These are phyloP conservation scores for Kappamyces sp. DNA, from an alignment of 192 early-diverging fungal genomes.

Conservation along the genomic window DNA sequence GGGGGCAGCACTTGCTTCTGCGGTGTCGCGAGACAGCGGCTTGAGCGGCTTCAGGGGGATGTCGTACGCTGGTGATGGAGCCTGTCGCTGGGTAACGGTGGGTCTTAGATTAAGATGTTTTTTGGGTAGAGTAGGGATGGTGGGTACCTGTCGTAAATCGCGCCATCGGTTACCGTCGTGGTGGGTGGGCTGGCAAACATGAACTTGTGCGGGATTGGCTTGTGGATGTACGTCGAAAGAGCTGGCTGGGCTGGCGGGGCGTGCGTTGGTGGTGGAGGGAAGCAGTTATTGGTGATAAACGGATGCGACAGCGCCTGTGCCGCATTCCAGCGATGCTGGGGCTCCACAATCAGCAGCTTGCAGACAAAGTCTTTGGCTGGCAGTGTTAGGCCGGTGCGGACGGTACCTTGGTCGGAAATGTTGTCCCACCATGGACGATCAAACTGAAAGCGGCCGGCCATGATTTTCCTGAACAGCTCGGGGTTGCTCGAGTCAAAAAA, in stretches of 20 bases:
- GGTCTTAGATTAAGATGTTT: no score
- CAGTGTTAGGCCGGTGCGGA: neutral
- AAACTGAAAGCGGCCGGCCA: conserved; percentile 76
- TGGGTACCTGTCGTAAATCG: no score
- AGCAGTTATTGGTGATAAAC: conserved; percentile 40
- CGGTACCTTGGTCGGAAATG: conserved; percentile 55
- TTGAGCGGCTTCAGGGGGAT: no score
- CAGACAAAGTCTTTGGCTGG: conserved; percentile 61
- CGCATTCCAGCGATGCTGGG: conserved; percentile 42
- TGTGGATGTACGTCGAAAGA: no score
- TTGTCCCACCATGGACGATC: conserved; percentile 88
- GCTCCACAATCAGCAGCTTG: conserved; percentile 51
- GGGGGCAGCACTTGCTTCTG: no score
- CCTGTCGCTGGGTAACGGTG: no score
- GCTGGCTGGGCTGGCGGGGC: neutral
- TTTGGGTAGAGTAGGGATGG: no score
- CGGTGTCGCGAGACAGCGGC: no score
- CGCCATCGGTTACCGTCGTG: no score
- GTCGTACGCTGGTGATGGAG: no score
- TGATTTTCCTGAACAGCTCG: conserved; percentile 73
- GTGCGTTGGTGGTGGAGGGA: neutral
- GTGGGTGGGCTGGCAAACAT: no score
- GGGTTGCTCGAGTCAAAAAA: conserved; percentile 38
- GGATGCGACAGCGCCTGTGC: conserved; percentile 39
- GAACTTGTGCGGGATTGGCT: no score